Evolutionary conservation across 2,329 filamentous ascomycete species (phyloP).

Genomic region (Curvularia verruculosa): DNA sequence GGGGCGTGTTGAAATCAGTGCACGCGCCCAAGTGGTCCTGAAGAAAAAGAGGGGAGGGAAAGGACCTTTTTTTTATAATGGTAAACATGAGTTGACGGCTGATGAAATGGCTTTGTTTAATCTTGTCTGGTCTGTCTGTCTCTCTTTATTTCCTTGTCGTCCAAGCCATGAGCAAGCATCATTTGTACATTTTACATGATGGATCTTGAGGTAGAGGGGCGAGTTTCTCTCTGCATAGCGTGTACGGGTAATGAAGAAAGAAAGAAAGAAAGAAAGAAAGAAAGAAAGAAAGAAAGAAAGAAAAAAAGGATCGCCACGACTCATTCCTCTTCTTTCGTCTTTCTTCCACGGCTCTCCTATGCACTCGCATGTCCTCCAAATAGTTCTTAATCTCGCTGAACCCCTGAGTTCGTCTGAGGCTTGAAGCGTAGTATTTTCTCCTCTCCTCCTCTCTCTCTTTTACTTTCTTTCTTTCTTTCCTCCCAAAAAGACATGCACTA

Average conservation of each 20-base stretch:
- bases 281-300: no score
- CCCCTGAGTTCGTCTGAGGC: no score
- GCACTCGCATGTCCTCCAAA: neutral
- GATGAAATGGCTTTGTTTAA: neutral
- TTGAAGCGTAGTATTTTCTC: no score
- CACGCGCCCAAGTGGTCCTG: no score
- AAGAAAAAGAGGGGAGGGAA: no score
- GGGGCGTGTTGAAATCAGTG: no score
- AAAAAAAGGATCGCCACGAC: slow-evolving; percentile 6
- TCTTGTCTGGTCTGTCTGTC: neutral
- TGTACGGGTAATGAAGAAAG: slow-evolving; percentile 21
- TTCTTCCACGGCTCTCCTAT: neutral
- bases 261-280: no score
- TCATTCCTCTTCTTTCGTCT: neutral
- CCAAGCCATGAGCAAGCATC: neutral
- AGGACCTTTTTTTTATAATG: neutral
- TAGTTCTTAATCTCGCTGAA: no score
- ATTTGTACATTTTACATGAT: neutral
- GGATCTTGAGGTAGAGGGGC: neutral
- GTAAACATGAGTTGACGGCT: neutral
- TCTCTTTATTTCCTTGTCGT: neutral
- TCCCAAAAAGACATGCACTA: no score
- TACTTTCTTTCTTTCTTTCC: neutral
- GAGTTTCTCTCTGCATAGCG: slow-evolving; percentile 30
- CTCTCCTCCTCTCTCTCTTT: neutral